Conservation (phyloP, 2,329 filamentous ascomycete genomes). For the Intubia oerlemansii region DNA sequence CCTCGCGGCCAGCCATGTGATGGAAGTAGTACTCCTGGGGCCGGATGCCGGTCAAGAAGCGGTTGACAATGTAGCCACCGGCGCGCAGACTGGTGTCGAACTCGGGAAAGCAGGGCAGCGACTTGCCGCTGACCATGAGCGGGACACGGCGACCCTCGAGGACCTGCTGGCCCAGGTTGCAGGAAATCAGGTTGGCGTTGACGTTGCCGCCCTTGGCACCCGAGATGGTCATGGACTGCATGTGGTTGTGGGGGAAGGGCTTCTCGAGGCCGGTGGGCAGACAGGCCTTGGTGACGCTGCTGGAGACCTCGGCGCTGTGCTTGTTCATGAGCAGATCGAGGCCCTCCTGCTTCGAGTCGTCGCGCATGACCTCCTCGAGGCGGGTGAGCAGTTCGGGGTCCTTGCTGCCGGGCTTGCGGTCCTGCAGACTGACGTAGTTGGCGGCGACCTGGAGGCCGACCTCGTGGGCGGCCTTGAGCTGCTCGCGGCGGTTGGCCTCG, state of each 20-base stretch:
- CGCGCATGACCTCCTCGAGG: conserved; percentile 74
- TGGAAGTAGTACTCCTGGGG: conserved; percentile 99
- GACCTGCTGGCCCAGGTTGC: conserved; percentile 91
- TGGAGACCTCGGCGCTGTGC: conserved; percentile 47
- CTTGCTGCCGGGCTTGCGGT: conserved; percentile 35
- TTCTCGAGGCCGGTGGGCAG: conserved; percentile 71
- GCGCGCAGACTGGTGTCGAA: conserved; percentile 79
- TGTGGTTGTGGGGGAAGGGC: conserved; percentile 88
- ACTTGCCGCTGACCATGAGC: conserved; percentile 94
- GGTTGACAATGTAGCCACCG: conserved; percentile 82
- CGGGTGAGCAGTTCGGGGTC: conserved; percentile 55
- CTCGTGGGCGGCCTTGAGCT: conserved; percentile 41
- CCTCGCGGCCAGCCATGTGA: conserved; percentile 97
- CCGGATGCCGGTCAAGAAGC: conserved; percentile 92
- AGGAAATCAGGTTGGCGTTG: conserved; percentile 94
- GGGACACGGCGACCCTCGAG: conserved; percentile 87
- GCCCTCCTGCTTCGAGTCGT: conserved; percentile 75
- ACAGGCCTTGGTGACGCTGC: conserved; percentile 55
- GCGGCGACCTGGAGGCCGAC: conserved; percentile 65
- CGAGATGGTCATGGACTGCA: conserved; percentile 96
- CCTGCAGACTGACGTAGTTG: conserved; percentile 68
- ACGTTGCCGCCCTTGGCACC: conserved; percentile 85
- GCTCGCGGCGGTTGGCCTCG: conserved; percentile 46
- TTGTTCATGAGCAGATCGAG: conserved; percentile 77
- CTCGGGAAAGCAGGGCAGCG: conserved; percentile 78